Conservation (phyloP, 768 basidiomycete species). For the Chlorophyllum brunneum region DNA sequence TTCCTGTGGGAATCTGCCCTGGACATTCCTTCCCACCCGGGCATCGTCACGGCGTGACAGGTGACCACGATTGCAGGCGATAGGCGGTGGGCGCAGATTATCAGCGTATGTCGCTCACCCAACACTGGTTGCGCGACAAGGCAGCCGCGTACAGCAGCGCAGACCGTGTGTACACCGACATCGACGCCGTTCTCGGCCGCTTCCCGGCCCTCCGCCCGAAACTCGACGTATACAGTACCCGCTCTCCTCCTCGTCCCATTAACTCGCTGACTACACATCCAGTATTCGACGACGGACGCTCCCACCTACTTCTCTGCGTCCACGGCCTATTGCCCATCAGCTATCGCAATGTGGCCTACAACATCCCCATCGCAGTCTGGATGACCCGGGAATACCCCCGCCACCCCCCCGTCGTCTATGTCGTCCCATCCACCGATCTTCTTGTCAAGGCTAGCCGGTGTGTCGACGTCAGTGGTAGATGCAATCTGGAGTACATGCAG, state of each 20-base stretch:
- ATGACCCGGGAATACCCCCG: constrained; percentile 80
- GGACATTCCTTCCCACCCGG: constrained; percentile 7
- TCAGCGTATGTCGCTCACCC: constrained; percentile 34
- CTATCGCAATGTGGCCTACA: constrained; percentile 74
- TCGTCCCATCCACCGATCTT: constrained; percentile 90
- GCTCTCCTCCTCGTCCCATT: background rate
- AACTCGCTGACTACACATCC: constrained; percentile 13
- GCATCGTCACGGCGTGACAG: constrained; percentile 4
- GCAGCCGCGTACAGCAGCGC: constrained; percentile 49
- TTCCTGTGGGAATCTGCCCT: constrained; percentile 8
- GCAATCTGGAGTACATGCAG: constrained; percentile 61
- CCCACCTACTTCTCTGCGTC: constrained; percentile 84
- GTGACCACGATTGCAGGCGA: constrained; percentile 1
- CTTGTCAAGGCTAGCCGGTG: constrained; percentile 72
- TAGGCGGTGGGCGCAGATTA: background rate
- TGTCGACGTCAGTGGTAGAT: constrained; percentile 81
- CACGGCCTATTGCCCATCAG: constrained; percentile 90
- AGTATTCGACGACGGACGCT: constrained; percentile 95
- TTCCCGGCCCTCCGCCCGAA: constrained; percentile 66
- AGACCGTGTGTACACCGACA: constrained; percentile 60
- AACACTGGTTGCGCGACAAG: constrained; percentile 67
- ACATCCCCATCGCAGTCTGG: constrained; percentile 93
- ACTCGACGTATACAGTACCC: constrained; percentile 71
- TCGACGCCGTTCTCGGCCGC: constrained; percentile 53
- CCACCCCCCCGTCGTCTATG: constrained; percentile 81